A percentile compares a stretch with the other conserved stretches of the same genome.
Conservation (phyloP, 2,329 filamentous ascomycete genomes). For the Claviceps fusiformis region DNA sequence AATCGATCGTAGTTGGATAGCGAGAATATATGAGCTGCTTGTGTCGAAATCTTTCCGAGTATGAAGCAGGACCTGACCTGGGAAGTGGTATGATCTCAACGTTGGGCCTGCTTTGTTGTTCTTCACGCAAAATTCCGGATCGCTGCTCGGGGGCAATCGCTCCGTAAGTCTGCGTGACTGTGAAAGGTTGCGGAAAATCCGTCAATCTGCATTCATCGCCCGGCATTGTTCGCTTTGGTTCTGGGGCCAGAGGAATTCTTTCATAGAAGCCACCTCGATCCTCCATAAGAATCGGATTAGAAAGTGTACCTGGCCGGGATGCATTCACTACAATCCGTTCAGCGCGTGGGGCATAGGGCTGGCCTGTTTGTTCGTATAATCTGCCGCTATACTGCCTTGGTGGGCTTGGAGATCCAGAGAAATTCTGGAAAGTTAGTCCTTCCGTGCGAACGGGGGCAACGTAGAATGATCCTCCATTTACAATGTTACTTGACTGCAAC, state of each 20-base stretch:
- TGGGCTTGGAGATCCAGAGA: neutral
- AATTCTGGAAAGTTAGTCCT: neutral
- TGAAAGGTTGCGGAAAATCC: slow-evolving; percentile 1
- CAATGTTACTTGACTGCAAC: neutral
- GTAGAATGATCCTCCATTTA: slow-evolving; percentile 1
- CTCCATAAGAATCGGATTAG: slow-evolving; percentile 25
- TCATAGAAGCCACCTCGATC: slow-evolving; percentile 25
- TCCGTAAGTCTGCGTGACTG: slow-evolving; percentile 7
- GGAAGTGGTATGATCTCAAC: slow-evolving; percentile 11
- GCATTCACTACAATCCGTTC: slow-evolving; percentile 19
- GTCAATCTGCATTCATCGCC: neutral
- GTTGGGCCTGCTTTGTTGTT: slow-evolving; percentile 10
- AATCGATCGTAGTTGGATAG: neutral
- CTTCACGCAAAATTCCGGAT: slow-evolving; percentile 9
- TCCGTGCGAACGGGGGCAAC: neutral
- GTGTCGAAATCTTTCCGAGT: neutral
- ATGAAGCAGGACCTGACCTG: neutral
- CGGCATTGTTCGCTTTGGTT: neutral
- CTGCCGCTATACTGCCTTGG: slow-evolving; percentile 5
- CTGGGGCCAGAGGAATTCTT: slow-evolving; percentile 12
- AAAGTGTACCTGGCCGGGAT: slow-evolving; percentile 17
- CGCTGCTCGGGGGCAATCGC: slow-evolving; percentile 12
- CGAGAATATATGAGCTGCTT: neutral
- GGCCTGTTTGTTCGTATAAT: slow-evolving; percentile 9
- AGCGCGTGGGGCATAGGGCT: slow-evolving; percentile 9